These are phyloP conservation scores for Filosporella fistucella DNA, from an alignment of 495 filamentous ascomycete species.

Conservation along the genomic window DNA sequence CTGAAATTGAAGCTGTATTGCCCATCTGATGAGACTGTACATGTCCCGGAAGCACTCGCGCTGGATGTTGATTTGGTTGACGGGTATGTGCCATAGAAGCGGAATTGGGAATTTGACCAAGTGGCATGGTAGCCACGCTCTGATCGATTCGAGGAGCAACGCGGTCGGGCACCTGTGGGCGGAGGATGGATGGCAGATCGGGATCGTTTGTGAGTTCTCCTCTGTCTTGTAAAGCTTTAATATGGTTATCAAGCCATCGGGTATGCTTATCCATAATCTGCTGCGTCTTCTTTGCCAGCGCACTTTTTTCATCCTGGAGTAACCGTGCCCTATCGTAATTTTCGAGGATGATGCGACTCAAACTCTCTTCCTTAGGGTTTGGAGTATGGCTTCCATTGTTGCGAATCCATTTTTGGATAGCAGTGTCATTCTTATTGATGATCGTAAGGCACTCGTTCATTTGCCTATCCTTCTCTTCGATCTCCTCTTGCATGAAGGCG, in stretches of 20 bases:
- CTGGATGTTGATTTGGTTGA: conserved; percentile 34
- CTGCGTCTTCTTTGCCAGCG: conserved; percentile 71
- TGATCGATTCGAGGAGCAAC: conserved; percentile 30
- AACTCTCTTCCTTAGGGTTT: conserved; percentile 83
- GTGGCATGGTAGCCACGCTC: conserved; percentile 43
- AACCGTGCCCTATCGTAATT: conserved; percentile 67
- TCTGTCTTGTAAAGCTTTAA: conserved; percentile 77
- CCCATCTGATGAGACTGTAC: conserved; percentile 18
- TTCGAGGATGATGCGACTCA: conserved; percentile 63
- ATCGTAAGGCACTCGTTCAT: conserved; percentile 68
- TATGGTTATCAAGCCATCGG: conserved; percentile 79
- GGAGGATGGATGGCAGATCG: conserved; percentile 72
- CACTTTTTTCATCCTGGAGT: conserved; percentile 84
- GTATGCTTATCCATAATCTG: conserved; percentile 82
- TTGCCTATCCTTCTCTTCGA: conserved; percentile 79
- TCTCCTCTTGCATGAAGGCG: conserved; percentile 88
- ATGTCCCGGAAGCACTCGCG: conserved; percentile 36
- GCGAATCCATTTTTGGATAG: conserved; percentile 88
- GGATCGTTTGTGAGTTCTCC: conserved; percentile 74
- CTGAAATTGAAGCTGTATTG: conserved; percentile 38
- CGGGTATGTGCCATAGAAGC: conserved; percentile 35
- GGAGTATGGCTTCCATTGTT: conserved; percentile 70
- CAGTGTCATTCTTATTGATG: conserved; percentile 73
- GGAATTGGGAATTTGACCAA: conserved; percentile 40
- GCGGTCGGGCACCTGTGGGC: conserved; percentile 39